Evolutionary conservation across 495 filamentous ascomycete genomes (phyloP).

Genomic region (Geoglossum glabrum): DNA sequence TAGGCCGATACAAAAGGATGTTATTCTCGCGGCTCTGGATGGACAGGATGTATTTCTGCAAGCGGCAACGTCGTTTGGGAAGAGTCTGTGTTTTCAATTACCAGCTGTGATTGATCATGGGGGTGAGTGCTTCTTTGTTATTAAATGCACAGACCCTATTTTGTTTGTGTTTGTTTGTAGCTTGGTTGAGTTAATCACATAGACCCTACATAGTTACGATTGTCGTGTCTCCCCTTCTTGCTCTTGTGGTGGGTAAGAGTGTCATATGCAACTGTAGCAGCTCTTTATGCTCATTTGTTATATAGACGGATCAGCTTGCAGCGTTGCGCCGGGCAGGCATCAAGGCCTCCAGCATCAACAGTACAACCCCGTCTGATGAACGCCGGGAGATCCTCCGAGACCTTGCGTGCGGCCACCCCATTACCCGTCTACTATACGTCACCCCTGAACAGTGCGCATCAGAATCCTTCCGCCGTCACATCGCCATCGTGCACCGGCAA

Average conservation of each 20-base stretch:
- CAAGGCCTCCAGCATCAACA: slow-evolving; percentile 69
- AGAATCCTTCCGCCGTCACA: slow-evolving; percentile 52
- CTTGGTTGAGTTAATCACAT: not conserved
- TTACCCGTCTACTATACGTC: slow-evolving; percentile 70
- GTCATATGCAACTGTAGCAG: not conserved
- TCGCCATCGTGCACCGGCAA: slow-evolving; percentile 58
- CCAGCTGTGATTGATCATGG: slow-evolving; percentile 75
- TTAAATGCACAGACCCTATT: not conserved
- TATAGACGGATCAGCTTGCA: slow-evolving; percentile 74
- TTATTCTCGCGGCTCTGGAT: slow-evolving; percentile 60
- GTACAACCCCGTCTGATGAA: slow-evolving; percentile 43
- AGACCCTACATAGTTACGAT: slow-evolving; percentile 43
- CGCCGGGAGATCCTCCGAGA: slow-evolving; percentile 53
- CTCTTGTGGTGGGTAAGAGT: slow-evolving; percentile 48
- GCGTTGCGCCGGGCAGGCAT: slow-evolving; percentile 54
- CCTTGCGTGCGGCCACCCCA: slow-evolving; percentile 69
- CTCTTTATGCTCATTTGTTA: not conserved
- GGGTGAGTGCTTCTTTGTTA: slow-evolving; percentile 31
- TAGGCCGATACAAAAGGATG: slow-evolving; percentile 72
- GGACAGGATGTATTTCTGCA: slow-evolving; percentile 87
- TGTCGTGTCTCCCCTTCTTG: slow-evolving; percentile 75
- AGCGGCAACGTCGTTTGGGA: slow-evolving; percentile 90
- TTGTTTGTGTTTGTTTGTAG: not conserved
- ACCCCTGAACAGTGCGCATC: slow-evolving; percentile 76
- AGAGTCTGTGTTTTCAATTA: slow-evolving; percentile 85